These are phyloP conservation scores for Colletotrichum brevisporum DNA, from an alignment of 2,329 filamentous ascomycete genomes.

Conservation along the genomic window DNA sequence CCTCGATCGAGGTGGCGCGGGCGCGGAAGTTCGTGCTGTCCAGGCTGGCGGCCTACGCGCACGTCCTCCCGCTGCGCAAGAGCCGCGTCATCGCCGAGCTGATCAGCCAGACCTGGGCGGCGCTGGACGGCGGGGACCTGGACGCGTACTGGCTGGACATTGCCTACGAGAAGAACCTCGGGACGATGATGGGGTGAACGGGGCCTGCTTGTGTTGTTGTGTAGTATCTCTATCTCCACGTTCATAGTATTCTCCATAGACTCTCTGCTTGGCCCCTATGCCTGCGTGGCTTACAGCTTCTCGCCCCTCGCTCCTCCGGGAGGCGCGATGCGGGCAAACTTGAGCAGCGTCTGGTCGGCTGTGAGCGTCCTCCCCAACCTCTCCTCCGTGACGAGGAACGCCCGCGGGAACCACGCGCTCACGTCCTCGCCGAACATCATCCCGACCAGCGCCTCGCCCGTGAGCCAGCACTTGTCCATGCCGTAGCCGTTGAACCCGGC, in stretches of 20 bases:
- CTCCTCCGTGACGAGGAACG: conserved; percentile 42
- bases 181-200: conserved; percentile 40
- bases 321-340: conserved; percentile 5
- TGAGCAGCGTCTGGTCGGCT: conserved; percentile 15
- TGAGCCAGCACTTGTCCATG: conserved; percentile 44
- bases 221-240: too few species aligned
- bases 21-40: conserved; percentile 38
- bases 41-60: conserved; percentile 37
- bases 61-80: conserved; percentile 40
- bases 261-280: neutral
- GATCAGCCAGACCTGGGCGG: conserved; percentile 40
- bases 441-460: conserved; percentile 42
- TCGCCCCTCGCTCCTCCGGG: neutral
- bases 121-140: conserved; percentile 37
- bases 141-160: conserved; percentile 44
- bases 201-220: neutral
- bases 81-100: conserved; percentile 41
- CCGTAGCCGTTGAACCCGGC: conserved; percentile 44
- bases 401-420: conserved; percentile 42
- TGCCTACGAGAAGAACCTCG: conserved; percentile 32
- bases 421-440: conserved; percentile 46
- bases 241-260: neutral
- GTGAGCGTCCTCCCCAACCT: conserved; percentile 41
- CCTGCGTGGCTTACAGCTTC: neutral
- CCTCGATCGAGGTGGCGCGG: conserved; percentile 38